Evolutionary conservation across 2,329 filamentous ascomycete species (phyloP), one percentile per base, ranked within the genome.

Genomic region (Trichoderma koningii): DNA sequence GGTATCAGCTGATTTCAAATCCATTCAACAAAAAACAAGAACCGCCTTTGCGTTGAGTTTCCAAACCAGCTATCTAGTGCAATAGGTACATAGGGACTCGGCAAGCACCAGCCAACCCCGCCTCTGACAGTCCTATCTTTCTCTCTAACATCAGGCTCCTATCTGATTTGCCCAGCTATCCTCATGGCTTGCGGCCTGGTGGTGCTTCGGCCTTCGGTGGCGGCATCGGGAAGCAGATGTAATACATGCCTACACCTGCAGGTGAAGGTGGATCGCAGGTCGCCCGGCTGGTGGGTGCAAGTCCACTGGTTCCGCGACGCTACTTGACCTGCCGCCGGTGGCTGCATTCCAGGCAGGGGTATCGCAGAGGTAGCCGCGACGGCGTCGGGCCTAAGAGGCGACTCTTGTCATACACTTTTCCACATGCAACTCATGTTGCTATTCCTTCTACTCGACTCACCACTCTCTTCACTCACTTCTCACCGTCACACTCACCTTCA

Each of bases 281-380:
- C 47, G 23, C 45, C 47, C 57, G 47, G 41, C 19, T 47, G 34
- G 47, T 52, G 57, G 57, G 47, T n/a, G 34, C 47, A 61, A 28
- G 57, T 61, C 57, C 47, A 51, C 21, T 17, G 44, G 21, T 47
- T 47, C 57, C 17, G 57, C 34, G 3, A 38, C 21, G 57, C 38
- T 51, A 61, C 57, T 21, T 61, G 57, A 6, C 4, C 6, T 21
- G 47, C 47, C 34, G 57, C 57, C 19, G 57, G 34, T 19, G 34
- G 34, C 47, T 21, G 57, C 57, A 51, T 61, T 52, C 47, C 57
- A 52, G 30, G 17, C 57, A 21, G 21, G 34, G 47, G 57, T 61
- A 61, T 38, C 57, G 44, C 28, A 14, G 5, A 41, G 57, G 57
- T 61, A 61, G 21, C 34, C 47, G 47, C 10, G 26, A 61, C 57